phyloP scores from a whole-genome alignment of 2,329 filamentous ascomycete genomes.

The Elsinoe fawcettii region DNA sequence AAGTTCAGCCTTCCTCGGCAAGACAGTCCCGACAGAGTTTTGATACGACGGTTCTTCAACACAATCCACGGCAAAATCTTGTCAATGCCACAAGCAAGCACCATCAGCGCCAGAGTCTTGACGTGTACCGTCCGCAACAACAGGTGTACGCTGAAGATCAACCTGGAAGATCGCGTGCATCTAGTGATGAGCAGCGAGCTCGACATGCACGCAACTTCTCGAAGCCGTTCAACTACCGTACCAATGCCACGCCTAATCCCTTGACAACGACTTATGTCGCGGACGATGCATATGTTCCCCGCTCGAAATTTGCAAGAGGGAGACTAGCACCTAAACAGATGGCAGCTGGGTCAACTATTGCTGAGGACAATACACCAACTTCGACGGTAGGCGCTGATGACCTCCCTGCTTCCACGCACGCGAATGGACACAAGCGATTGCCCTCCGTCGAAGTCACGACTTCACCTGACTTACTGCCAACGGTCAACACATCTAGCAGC shows the following conservation, averaged over 20 bases:
- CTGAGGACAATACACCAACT: not conserved
- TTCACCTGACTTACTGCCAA: not conserved
- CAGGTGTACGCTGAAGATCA: not conserved
- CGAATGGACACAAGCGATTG: not conserved
- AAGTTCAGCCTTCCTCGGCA: not conserved
- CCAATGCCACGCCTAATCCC: not conserved
- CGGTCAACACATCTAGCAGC: not conserved
- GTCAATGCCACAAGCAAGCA: not conserved
- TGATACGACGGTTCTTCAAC: not conserved
- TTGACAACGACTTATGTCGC: not conserved
- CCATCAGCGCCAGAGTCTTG: not conserved
- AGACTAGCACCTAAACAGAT: not conserved
- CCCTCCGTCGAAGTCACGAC: not conserved
- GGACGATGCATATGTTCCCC: not conserved
- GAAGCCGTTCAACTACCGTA: constrained; percentile 1
- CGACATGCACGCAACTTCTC: constrained; percentile 9
- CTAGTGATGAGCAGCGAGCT: not conserved
- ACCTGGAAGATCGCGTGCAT: not conserved
- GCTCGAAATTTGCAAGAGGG: constrained; percentile 7
- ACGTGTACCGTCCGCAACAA: not conserved
- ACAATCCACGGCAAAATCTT: not conserved
- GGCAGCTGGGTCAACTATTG: not conserved
- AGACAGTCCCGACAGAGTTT: constrained; percentile 2
- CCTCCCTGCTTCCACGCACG: not conserved
- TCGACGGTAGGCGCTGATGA: not conserved